phyloP scores from a whole-genome alignment of 305 asterid genomes.

The Fraxinus baroniana region DNA sequence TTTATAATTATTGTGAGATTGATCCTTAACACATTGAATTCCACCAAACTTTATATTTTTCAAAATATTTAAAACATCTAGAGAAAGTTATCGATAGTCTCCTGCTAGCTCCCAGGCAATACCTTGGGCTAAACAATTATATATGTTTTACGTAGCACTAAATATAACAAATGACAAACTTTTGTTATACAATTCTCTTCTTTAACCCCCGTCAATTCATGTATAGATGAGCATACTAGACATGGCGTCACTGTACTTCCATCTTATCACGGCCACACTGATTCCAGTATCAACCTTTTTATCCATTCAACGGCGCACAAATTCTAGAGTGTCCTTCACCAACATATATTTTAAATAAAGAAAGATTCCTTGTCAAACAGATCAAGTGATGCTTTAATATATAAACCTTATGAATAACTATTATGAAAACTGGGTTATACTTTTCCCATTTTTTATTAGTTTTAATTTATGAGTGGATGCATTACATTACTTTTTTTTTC shows the following conservation, averaged over 20 bases:
- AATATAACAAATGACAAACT: background rate
- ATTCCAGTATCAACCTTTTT: conserved; percentile 8
- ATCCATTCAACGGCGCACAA: conserved; percentile 14
- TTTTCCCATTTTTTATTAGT: background rate
- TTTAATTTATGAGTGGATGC: conserved; percentile 10
- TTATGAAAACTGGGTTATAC: background rate
- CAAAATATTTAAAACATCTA: background rate
- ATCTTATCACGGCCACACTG: background rate
- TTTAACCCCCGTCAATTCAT: conserved; percentile 13
- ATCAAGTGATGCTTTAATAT: background rate
- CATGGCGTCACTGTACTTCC: background rate
- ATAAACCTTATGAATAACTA: background rate
- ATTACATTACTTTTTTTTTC: conserved; percentile 15
- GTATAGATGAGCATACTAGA: background rate
- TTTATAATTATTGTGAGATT: background rate
- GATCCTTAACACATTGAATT: background rate
- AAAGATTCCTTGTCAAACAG: conserved; percentile 14
- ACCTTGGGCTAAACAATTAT: background rate
- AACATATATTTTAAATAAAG: background rate
- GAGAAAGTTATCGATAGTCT: background rate
- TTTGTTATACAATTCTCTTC: background rate
- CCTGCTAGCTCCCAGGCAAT: background rate
- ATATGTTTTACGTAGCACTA: background rate
- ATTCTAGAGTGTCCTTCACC: background rate
- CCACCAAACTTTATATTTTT: background rate